Conservation (phyloP, 768 basidiomycete genomes). For the Dendrothele bispora region DNA sequence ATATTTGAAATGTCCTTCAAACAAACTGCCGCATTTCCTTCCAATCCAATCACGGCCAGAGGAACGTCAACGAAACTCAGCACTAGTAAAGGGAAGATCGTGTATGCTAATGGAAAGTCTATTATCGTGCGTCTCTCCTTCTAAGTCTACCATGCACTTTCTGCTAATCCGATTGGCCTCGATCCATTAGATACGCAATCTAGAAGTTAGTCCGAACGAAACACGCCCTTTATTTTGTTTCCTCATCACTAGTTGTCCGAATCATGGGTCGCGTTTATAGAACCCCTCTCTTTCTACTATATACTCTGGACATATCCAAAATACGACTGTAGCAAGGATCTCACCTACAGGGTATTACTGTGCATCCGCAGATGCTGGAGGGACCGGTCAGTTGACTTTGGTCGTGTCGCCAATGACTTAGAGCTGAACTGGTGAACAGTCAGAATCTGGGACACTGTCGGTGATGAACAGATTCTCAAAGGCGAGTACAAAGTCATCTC, state of each 20-base stretch:
- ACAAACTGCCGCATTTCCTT: constrained; percentile 54
- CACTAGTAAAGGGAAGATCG: constrained; percentile 73
- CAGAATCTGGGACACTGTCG: constrained; percentile 90
- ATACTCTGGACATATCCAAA: constrained; percentile 81
- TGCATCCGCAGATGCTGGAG: constrained; percentile 83
- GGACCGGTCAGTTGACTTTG: constrained; percentile 58
- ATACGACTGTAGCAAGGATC: constrained; percentile 85
- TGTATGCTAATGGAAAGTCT: constrained; percentile 82
- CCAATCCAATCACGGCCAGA: constrained; percentile 67
- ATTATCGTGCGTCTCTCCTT: constrained; percentile 88
- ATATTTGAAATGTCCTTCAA: constrained; percentile 49
- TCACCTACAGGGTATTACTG: constrained; percentile 95
- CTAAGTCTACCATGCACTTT: no score
- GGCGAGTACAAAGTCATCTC: constrained; percentile 76
- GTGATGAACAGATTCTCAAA: constrained; percentile 81
- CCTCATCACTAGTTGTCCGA: no score
- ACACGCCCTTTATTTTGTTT: not conserved
- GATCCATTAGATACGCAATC: constrained; percentile 68
- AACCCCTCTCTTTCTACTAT: constrained; percentile 61
- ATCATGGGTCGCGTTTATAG: constrained; percentile 44
- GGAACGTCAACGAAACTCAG: constrained; percentile 74
- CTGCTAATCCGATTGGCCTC: no score
- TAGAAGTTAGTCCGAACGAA: constrained; percentile 54
- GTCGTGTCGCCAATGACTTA: not conserved
- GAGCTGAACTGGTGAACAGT: constrained; percentile 40